phyloP scores from a whole-genome alignment of 768 basidiomycete genomes.

The Pulveroboletus sp. region DNA sequence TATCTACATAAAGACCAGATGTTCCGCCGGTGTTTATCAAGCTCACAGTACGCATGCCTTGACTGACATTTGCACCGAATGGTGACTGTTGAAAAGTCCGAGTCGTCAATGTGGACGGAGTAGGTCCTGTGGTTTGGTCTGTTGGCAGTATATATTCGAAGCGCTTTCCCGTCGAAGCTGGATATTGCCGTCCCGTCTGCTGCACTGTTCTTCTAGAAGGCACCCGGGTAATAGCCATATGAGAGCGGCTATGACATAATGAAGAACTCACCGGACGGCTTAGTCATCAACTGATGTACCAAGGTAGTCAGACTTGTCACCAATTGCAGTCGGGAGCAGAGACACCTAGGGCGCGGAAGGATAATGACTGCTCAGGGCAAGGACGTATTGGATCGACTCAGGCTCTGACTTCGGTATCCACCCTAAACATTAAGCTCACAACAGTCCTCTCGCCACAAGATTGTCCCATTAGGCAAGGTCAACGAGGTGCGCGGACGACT shows the following conservation, averaged over 20 bases:
- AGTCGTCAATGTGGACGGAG: constrained; percentile 39
- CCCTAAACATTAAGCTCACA: too few relatives aligned
- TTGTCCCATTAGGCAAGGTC: background rate
- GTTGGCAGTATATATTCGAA: constrained; percentile 48
- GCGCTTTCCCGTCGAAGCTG: constrained; percentile 44
- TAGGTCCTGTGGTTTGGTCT: constrained; percentile 44
- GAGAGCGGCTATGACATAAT: background rate
- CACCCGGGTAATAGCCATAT: constrained; percentile 38
- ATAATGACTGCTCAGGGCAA: background rate
- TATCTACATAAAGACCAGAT: constrained; percentile 37
- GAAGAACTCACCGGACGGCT: constrained; percentile 15
- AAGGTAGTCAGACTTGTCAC: constrained; percentile 32
- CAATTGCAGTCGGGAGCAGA: constrained; percentile 19
- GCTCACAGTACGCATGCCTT: constrained; percentile 35
- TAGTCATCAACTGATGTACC: constrained; percentile 16
- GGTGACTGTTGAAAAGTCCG: constrained; percentile 38
- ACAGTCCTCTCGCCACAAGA: background rate
- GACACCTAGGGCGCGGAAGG: constrained; percentile 10
- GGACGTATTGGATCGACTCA: too few relatives aligned
- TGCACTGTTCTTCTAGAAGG: constrained; percentile 34
- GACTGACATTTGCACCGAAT: constrained; percentile 31
- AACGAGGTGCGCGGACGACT: too few relatives aligned
- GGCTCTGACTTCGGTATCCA: too few relatives aligned
- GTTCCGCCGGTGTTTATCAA: constrained; percentile 26
- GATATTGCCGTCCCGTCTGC: constrained; percentile 36